Evolutionary conservation across 768 basidiomycete species (phyloP), one percentile per base, ranked within the genome.

Genomic region (Tricholoma sp.): DNA sequence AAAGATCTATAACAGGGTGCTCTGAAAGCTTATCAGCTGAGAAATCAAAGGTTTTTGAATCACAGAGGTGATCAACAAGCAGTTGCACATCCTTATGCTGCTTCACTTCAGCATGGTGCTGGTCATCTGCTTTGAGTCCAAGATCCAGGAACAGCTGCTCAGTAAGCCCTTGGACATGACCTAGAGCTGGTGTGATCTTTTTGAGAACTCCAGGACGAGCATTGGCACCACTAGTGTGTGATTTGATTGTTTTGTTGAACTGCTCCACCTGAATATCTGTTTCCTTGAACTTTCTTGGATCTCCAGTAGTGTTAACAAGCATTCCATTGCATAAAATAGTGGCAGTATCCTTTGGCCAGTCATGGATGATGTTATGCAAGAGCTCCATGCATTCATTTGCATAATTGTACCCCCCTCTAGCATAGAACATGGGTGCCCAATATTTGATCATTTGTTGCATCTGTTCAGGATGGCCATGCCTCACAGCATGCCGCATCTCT

Each of bases 221-320:
- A 39, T 39, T 39, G 2, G 37, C 37, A 39, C 37, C 37, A n/a
- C 37, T 39, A 2, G 37, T 39, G 37, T 39, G 37, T n/a, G 37
- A 39, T 35, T 68, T 68, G 58, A 68, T 64, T 1, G 51, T 6
- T 7, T 60, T 55, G 39, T 68, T 67, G 45, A 66, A 57, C n/a
- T 68, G 67, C 41, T 68, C 63, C 8, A 65, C 64, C 2, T 55
- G 57, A 41, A 68, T 64, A 56, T 68, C 67, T 11, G 65, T 65
- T 37, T 62, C 58, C 31, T 66, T 68, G 43, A 58, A 66, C n/a
- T 31, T 47, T 4, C 22, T 55, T 14, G 34, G 41, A n/a, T 57
- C 54, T 22, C 65, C 67, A 2, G 29, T 16, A 8, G 56, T 62
- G 51, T 68, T 68, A 5, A 64, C 64, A 10, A 68, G 55, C 66